Conservation (phyloP, 768 basidiomycete species). For the Atractiella rhizophila region DNA sequence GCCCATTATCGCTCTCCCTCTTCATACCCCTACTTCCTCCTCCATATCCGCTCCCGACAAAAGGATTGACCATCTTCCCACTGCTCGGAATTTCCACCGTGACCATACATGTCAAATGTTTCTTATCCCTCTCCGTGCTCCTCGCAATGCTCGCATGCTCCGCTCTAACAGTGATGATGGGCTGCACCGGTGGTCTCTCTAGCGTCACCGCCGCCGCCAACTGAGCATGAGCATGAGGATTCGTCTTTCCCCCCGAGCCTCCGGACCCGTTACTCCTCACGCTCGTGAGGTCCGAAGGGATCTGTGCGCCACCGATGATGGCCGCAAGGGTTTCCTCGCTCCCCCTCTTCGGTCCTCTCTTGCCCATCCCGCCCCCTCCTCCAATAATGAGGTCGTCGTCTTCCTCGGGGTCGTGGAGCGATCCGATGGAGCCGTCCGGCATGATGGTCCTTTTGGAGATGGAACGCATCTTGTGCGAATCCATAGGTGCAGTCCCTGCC, state of each 20-base stretch:
- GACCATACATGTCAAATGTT: conserved; percentile 74
- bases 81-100: conserved; percentile 73
- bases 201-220: conserved; percentile 5
- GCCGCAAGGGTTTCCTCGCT: not conserved
- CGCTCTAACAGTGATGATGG: conserved; percentile 74
- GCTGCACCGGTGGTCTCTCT: no score
- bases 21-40: no score
- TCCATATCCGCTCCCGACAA: not conserved
- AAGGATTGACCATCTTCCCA: conserved; percentile 20
- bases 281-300: not conserved
- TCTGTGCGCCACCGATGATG: not conserved
- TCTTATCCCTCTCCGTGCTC: conserved; percentile 30
- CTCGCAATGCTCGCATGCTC: conserved; percentile 67
- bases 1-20: no score
- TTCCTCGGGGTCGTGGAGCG: conserved; percentile 35
- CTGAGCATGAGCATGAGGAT: not conserved
- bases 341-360: not conserved
- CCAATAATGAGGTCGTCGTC: conserved; percentile 75
- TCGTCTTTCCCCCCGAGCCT: no score
- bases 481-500: conserved; percentile 16
- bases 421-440: conserved; percentile 11
- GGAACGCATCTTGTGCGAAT: conserved; percentile 18
- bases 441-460: conserved; percentile 15
- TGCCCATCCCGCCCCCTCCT: not conserved
- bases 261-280: not conserved